These are phyloP conservation scores for Solanum appendiculatum DNA, from an alignment of 257 asterid genomes.

Conservation along the genomic window DNA sequence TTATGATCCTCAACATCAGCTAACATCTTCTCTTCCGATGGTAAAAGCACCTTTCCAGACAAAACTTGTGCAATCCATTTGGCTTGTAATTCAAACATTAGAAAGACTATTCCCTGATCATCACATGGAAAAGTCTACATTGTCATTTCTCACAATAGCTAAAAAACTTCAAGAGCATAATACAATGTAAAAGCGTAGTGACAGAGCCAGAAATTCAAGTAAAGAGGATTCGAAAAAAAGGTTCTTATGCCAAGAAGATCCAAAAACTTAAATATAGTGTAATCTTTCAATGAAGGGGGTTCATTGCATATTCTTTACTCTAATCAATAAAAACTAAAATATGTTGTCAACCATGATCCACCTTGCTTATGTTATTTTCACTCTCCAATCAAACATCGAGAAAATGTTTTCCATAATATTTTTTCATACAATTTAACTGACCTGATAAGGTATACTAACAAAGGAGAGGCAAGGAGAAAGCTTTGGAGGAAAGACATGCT, in stretches of 20 bases:
- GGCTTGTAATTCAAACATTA: slow-evolving; percentile 41
- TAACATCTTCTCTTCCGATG: slow-evolving; percentile 38
- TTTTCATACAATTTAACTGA: background rate
- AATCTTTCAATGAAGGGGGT: too few species aligned
- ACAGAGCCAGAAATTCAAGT: background rate
- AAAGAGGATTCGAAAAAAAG: too few species aligned
- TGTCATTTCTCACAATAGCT: background rate
- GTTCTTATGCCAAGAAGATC: too few species aligned
- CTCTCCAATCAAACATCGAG: too few species aligned
- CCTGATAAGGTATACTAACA: slow-evolving; percentile 37
- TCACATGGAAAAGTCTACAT: background rate
- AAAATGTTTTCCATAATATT: too few species aligned
- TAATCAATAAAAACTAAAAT: too few species aligned
- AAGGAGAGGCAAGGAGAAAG: slow-evolving; percentile 56
- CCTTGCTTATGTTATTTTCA: too few species aligned
- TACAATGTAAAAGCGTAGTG: background rate
- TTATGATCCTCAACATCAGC: slow-evolving; percentile 32
- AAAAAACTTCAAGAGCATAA: background rate
- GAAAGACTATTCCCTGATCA: slow-evolving; percentile 12
- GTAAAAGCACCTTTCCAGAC: slow-evolving; percentile 36
- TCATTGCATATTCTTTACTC: too few species aligned
- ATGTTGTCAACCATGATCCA: too few species aligned
- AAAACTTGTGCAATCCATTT: slow-evolving; percentile 51
- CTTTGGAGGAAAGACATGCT: slow-evolving; percentile 50
- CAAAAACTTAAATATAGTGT: too few species aligned